Evolutionary conservation across 441 rosid genomes (phyloP).

Genomic region (Manihot esculenta): DNA sequence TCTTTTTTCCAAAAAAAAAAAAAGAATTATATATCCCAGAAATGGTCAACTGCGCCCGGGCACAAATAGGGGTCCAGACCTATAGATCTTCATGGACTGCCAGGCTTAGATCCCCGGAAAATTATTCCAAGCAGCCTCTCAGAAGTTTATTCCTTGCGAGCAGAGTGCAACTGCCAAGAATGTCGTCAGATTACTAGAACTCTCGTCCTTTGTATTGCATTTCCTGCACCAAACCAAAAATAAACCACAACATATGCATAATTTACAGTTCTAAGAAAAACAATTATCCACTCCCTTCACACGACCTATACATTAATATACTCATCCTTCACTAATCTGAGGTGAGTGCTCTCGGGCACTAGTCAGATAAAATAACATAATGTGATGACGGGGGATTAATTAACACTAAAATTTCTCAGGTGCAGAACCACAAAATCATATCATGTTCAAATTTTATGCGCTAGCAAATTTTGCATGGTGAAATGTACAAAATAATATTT

Average conservation of each 20-base stretch:
- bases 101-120: conserved; percentile 20
- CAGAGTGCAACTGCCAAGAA: conserved; percentile 25
- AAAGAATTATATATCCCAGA: conserved; percentile 21
- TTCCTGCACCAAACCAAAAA: conserved; percentile 42
- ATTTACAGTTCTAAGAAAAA: background rate
- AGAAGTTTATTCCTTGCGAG: conserved; percentile 29
- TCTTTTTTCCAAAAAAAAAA: background rate
- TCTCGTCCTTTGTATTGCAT: conserved; percentile 74
- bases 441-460: background rate
- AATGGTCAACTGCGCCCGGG: conserved; percentile 15
- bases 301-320: background rate
- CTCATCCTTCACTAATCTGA: background rate
- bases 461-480: background rate
- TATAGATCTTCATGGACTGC: conserved; percentile 15
- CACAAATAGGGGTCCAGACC: conserved; percentile 10
- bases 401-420: background rate
- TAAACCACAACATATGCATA: background rate
- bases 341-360: too few relatives aligned
- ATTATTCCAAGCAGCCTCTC: conserved; percentile 25
- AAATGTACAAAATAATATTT: background rate
- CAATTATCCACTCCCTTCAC: background rate
- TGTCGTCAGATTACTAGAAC: conserved; percentile 31
- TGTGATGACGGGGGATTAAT: too few relatives aligned
- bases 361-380: too few relatives aligned
- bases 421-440: background rate